Evolutionary conservation across 2,329 filamentous ascomycete genomes (phyloP).

Genomic region (Colletotrichum orchidophilum): DNA sequence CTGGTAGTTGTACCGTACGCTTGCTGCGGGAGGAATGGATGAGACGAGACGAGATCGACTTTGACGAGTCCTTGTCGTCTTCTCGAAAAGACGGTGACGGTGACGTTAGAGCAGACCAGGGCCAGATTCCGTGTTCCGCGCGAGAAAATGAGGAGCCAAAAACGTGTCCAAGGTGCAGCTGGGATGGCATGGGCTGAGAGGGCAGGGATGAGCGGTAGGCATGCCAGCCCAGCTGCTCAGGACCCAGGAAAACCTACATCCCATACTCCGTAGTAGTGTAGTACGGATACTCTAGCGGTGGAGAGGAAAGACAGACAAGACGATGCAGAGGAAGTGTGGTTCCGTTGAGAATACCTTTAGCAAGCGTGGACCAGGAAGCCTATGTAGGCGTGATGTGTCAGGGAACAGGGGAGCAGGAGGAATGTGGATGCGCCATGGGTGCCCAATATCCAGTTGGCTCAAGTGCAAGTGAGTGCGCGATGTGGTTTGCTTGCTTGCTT

Average conservation of each 20-base stretch:
- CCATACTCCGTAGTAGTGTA: too few species aligned
- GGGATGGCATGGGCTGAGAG: slow-evolving; percentile 6
- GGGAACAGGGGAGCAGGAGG: slow-evolving; percentile 24
- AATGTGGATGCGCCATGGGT: slow-evolving; percentile 27
- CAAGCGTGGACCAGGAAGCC: neutral
- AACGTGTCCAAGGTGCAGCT: slow-evolving; percentile 29
- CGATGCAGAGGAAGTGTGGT: neutral
- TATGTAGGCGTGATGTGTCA: slow-evolving; percentile 20
- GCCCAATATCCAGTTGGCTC: slow-evolving; percentile 22
- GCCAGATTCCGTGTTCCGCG: slow-evolving; percentile 30
- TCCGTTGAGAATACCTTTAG: neutral
- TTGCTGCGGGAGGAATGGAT: slow-evolving; percentile 2
- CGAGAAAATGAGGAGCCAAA: slow-evolving; percentile 31
- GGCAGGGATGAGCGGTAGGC: slow-evolving; percentile 16
- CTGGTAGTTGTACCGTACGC: neutral
- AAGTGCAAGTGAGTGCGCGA: neutral
- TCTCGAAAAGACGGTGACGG: slow-evolving; percentile 34
- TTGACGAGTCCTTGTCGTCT: slow-evolving; percentile 9
- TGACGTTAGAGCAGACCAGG: slow-evolving; percentile 29
- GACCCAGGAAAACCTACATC: neutral
- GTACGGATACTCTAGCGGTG: neutral
- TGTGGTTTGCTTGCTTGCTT: slow-evolving; percentile 15
- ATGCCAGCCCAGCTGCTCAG: neutral
- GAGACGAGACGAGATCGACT: slow-evolving; percentile 26
- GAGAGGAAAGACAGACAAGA: neutral